phyloP scores from a whole-genome alignment of 257 asterid genomes.

The Solanum tarijense region DNA sequence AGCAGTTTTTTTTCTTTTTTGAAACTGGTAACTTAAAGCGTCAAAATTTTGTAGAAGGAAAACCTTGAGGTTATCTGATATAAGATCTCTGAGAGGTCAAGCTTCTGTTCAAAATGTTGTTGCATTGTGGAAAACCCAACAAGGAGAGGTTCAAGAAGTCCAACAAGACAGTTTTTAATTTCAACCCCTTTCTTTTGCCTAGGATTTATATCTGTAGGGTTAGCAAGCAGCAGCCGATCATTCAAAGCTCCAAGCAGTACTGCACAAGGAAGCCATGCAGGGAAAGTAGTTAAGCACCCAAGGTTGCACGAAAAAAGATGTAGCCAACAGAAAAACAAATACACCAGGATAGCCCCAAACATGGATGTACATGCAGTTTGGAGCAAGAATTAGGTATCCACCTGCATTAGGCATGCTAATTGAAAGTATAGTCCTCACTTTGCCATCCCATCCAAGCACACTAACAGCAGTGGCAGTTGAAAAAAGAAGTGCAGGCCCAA shows the following conservation, averaged over 20 bases:
- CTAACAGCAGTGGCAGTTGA: conserved; percentile 84
- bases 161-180: conserved; percentile 83
- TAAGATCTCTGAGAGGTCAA: conserved; percentile 89
- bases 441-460: conserved; percentile 99
- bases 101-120: conserved; percentile 96
- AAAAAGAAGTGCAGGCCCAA: conserved; percentile 97
- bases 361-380: not conserved
- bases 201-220: conserved; percentile 82
- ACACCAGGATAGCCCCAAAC: not conserved
- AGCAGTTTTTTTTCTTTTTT: not conserved
- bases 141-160: conserved; percentile 98
- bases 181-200: conserved; percentile 92
- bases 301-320: conserved; percentile 13
- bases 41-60: not conserved
- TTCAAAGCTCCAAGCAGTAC: conserved; percentile 93
- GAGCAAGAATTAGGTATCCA: conserved; percentile 16
- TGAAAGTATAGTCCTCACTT: conserved; percentile 89
- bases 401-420: conserved; percentile 97
- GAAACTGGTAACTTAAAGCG: not conserved
- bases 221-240: conserved; percentile 82
- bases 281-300: not conserved
- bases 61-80: conserved; percentile 99
- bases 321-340: conserved; percentile 3
- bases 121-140: conserved; percentile 96
- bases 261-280: conserved; percentile 25